Base-by-base conservation (phyloP, 2,329 filamentous ascomycete genomes). In the Huntiella savannae region DNA sequence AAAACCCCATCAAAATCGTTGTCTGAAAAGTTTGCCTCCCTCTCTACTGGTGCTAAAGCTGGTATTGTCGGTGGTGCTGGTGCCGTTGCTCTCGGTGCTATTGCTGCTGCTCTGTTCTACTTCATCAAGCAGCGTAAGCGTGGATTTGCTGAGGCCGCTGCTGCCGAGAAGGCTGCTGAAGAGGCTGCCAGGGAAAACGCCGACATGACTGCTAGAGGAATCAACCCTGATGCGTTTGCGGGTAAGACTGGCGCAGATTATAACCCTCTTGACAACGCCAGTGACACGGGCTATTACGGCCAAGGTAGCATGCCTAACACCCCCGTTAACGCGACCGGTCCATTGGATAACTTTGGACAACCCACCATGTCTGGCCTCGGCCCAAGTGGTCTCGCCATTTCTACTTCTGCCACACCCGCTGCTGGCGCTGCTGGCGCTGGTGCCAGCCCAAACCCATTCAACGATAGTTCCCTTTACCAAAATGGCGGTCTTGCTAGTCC, bases 41-140 rank as follows among this genome's bases (percentile, higher is more conserved):
- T 79, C 6, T 62, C 73, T 3, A 51, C 60, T 1, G 58, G 57
- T 5, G 61, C 69, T 52, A 76, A 72, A 59, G 62, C 64, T 2
- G 73, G 63, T 44, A 59, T 79, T 39, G 76, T 73, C 52, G 67
- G 63, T 2, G 59, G 58, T 7, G 64, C 61, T 2, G 67, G 60
- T n/a, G 64, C 61, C 2, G 67, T 60, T n/a, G 59, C 53, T 13
- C 13, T 49, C 12, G 64, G 60, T 33, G 32, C 36, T 17, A 63
- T 66, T 0, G 70, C 57, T 5, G 66, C 61, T 17, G 50, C 67
- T 4, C 55, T 67, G 15, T 68, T 71, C 55, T 73, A 70, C 62
- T 75, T 69, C 59, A 60, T 73, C 55, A 64, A 64, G 37, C 71
- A 77, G 57, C 67, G 73, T 34, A 64, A 67, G 37, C 60, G 60